Percentiles rank a stretch among this genome's conserved stretches.
Evolutionary conservation across 495 filamentous ascomycete genomes (phyloP).

Genomic region (Usnea hakonensis): DNA sequence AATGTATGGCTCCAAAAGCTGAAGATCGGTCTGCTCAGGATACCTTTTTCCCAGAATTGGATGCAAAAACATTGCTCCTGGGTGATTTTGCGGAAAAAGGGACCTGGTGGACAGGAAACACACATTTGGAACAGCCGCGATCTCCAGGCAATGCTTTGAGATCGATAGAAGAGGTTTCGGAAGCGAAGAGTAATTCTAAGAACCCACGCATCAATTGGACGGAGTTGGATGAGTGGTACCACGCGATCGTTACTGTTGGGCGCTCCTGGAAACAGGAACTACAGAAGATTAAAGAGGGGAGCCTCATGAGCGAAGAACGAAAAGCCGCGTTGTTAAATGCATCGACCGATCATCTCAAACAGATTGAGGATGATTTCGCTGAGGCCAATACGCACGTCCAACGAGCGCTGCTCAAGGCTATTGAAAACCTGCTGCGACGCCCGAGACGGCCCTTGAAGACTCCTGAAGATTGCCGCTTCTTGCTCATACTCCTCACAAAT

Average conservation of each 20-base stretch:
- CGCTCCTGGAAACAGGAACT: conserved; percentile 48
- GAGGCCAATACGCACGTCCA: conserved; percentile 63
- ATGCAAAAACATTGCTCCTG: conserved; percentile 71
- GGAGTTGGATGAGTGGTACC: conserved; percentile 67
- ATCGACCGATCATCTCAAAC: conserved; percentile 14
- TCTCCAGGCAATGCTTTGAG: conserved; percentile 18
- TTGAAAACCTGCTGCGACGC: conserved; percentile 77
- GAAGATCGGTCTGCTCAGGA: conserved; percentile 25
- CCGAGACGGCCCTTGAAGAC: conserved; percentile 63
- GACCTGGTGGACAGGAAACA: conserved; percentile 66
- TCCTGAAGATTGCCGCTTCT: conserved; percentile 67
- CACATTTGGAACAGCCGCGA: conserved; percentile 6
- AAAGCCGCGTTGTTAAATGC: background rate
- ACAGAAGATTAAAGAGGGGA: conserved; percentile 34
- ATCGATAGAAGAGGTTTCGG: conserved; percentile 15
- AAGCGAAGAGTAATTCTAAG: conserved; percentile 46
- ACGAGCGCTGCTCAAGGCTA: conserved; percentile 67
- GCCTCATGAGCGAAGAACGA: background rate
- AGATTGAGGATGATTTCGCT: conserved; percentile 30
- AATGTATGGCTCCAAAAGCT: conserved; percentile 21
- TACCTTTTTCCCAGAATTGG: conserved; percentile 46
- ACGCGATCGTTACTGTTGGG: conserved; percentile 58
- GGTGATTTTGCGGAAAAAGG: conserved; percentile 79
- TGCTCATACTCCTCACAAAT: conserved; percentile 80
- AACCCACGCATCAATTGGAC: conserved; percentile 73